phyloP scores from a whole-genome alignment of 768 basidiomycete species.

The Mycena pura region DNA sequence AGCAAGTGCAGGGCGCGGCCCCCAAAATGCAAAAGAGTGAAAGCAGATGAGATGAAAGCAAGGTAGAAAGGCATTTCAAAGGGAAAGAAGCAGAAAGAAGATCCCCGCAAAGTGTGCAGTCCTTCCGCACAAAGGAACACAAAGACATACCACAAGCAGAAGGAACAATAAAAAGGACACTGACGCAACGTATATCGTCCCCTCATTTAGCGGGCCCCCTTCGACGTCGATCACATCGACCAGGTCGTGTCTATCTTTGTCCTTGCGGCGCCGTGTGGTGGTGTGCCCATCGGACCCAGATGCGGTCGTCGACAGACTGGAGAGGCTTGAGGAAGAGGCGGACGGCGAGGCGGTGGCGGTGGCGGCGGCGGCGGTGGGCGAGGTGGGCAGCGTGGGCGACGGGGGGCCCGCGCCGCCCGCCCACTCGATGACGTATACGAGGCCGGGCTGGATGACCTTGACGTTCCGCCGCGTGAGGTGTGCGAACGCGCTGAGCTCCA shows the following conservation, averaged over 20 bases:
- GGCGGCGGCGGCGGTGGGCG: slow-evolving; percentile 28
- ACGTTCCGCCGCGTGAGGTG: slow-evolving; percentile 79
- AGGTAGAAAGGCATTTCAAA: too few relatives aligned
- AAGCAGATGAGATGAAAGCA: too few relatives aligned
- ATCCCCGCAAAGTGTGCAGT: too few relatives aligned
- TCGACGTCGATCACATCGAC: slow-evolving; percentile 32
- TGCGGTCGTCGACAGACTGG: neutral
- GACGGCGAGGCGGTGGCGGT: slow-evolving; percentile 26
- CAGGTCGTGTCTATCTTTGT: slow-evolving; percentile 25
- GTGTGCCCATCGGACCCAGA: slow-evolving; percentile 35
- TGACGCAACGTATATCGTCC: slow-evolving; percentile 85
- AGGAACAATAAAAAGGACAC: slow-evolving; percentile 41
- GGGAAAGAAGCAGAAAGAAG: too few relatives aligned
- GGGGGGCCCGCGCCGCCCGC: slow-evolving; percentile 57
- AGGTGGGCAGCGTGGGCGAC: slow-evolving; percentile 19
- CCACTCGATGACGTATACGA: slow-evolving; percentile 92
- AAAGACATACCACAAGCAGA: neutral
- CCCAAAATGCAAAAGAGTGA: too few relatives aligned
- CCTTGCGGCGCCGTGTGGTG: slow-evolving; percentile 40
- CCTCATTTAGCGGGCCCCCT: slow-evolving; percentile 29
- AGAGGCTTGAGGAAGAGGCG: slow-evolving; percentile 3
- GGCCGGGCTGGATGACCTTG: slow-evolving; percentile 91
- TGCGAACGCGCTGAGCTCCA: slow-evolving; percentile 93
- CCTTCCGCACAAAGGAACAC: too few relatives aligned
- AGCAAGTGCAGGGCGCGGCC: too few relatives aligned